phyloP scores from a whole-genome alignment of 2,329 filamentous ascomycete species.

The Juglanconis sp. region DNA sequence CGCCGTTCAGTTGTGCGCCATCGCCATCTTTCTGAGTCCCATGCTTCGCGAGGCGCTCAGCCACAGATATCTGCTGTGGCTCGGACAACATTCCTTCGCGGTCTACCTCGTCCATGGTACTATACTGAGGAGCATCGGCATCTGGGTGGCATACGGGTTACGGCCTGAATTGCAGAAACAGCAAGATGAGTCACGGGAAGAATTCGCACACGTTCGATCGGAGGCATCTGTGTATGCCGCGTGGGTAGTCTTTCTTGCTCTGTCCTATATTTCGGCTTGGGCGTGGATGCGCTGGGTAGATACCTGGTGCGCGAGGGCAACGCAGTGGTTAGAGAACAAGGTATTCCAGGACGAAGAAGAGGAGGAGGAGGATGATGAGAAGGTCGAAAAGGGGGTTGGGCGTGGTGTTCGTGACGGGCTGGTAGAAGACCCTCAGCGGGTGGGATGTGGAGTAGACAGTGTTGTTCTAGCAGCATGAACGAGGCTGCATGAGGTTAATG shows the following conservation, averaged over 20 bases:
- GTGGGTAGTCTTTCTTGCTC: slow-evolving; percentile 42
- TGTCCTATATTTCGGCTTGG: slow-evolving; percentile 45
- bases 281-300: slow-evolving; percentile 52
- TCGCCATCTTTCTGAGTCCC: slow-evolving; percentile 50
- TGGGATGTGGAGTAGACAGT: background rate
- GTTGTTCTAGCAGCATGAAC: background rate
- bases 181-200: slow-evolving; percentile 38
- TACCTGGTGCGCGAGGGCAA: slow-evolving; percentile 44
- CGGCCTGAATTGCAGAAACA: slow-evolving; percentile 20
- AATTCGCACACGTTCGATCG: slow-evolving; percentile 39
- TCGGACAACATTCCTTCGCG: slow-evolving; percentile 53
- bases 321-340: slow-evolving; percentile 43
- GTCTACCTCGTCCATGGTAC: slow-evolving; percentile 54
- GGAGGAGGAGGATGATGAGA: slow-evolving; percentile 16
- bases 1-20: slow-evolving; percentile 45
- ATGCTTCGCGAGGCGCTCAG: slow-evolving; percentile 45
- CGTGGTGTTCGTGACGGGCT: background rate
- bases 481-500: background rate
- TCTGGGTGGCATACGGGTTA: slow-evolving; percentile 51
- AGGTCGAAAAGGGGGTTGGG: slow-evolving; percentile 25
- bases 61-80: slow-evolving; percentile 48
- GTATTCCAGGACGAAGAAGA: slow-evolving; percentile 44
- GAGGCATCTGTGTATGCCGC: slow-evolving; percentile 37
- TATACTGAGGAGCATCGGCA: slow-evolving; percentile 46
- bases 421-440: background rate